These are phyloP conservation scores for Cenococcum geophilum DNA, from an alignment of 495 filamentous ascomycete species.

Conservation along the genomic window DNA sequence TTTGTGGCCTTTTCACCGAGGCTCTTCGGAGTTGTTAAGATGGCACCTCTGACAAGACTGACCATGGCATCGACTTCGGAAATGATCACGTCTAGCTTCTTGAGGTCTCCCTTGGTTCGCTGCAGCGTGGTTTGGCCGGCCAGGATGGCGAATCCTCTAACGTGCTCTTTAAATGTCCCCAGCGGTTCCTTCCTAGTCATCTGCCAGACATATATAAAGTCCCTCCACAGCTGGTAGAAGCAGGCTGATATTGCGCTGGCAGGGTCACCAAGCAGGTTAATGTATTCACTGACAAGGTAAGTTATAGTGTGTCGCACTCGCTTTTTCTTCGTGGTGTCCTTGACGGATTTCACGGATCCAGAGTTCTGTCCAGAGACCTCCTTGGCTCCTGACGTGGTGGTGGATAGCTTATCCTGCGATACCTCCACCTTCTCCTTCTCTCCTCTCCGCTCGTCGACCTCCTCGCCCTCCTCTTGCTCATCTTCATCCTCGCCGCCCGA, in stretches of 20 bases:
- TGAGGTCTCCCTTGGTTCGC: background rate
- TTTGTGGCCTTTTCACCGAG: background rate
- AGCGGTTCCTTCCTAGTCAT: background rate
- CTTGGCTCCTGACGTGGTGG: background rate
- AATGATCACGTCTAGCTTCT: background rate
- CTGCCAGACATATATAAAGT: background rate
- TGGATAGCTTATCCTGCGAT: background rate
- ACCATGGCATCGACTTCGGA: background rate
- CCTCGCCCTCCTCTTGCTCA: background rate
- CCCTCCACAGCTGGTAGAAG: background rate
- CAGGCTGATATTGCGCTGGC: background rate
- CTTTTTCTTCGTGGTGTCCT: background rate
- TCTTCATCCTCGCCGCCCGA: background rate
- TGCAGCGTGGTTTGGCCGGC: background rate
- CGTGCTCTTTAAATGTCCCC: background rate
- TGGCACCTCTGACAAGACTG: background rate
- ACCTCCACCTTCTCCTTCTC: background rate
- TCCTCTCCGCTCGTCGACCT: background rate
- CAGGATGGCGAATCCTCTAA: background rate
- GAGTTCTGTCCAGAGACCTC: background rate
- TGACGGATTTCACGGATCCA: background rate
- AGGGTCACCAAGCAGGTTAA: conserved; percentile 1
- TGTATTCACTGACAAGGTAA: background rate
- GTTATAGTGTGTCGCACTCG: background rate
- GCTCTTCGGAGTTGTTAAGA: background rate